Evolutionary conservation across 1,284 basidiomycete genomes (phyloP).

Genomic region (Pseudomicrostroma phylloplanum): DNA sequence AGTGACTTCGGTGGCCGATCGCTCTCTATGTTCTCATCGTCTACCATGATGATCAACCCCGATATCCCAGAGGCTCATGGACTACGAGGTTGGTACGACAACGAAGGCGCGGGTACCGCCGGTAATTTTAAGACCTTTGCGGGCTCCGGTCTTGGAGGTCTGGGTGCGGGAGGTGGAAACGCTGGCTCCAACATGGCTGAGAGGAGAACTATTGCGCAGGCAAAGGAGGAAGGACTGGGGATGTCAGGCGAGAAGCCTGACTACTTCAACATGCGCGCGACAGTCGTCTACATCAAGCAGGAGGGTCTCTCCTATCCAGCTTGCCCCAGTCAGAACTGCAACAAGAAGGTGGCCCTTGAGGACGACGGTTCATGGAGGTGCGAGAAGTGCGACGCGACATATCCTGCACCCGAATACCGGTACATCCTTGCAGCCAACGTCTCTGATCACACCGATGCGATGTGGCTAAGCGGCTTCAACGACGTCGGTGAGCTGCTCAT

Average conservation of each 20-base stretch:
- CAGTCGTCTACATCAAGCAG: slow-evolving; percentile 79
- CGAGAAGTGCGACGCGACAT: slow-evolving; percentile 79
- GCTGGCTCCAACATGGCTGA: slow-evolving; percentile 26
- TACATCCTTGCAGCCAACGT: slow-evolving; percentile 86
- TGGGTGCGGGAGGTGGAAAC: slow-evolving; percentile 50
- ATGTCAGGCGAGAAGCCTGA: slow-evolving; percentile 69
- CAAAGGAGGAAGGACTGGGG: slow-evolving; percentile 73
- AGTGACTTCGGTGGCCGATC: slow-evolving; percentile 78
- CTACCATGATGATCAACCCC: slow-evolving; percentile 62
- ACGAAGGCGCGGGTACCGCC: slow-evolving; percentile 28
- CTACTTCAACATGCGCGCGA: slow-evolving; percentile 73
- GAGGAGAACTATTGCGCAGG: slow-evolving; percentile 66
- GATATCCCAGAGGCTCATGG: slow-evolving; percentile 79
- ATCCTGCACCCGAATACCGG: slow-evolving; percentile 74
- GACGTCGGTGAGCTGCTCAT: slow-evolving; percentile 72
- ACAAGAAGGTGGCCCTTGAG: slow-evolving; percentile 79
- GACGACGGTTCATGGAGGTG: slow-evolving; percentile 70
- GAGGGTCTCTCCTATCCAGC: slow-evolving; percentile 87
- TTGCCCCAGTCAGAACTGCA: slow-evolving; percentile 74
- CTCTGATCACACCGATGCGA: slow-evolving; percentile 78
- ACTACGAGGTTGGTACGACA: slow-evolving; percentile 77
- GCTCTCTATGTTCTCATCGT: slow-evolving; percentile 67
- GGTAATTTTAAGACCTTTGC: slow-evolving; percentile 50
- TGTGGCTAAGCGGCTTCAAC: slow-evolving; percentile 94
- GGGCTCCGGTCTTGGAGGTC: slow-evolving; percentile 47